Evolutionary conservation across 306 rosid species (phyloP).

Genomic region (Vigna unguiculata): DNA sequence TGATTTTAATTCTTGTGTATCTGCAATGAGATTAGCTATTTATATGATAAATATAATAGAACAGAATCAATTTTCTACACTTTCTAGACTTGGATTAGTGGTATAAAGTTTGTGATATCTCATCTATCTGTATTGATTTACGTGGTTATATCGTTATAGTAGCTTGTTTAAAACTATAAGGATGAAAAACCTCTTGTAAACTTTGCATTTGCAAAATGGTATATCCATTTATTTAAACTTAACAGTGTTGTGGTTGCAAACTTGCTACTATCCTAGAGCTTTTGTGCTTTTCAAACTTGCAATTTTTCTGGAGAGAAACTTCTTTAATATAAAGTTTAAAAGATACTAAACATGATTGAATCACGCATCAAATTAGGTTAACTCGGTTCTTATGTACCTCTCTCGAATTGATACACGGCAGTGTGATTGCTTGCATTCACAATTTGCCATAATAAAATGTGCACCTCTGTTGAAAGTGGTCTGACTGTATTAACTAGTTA

Average conservation of each 20-base stretch:
- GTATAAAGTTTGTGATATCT: not conserved
- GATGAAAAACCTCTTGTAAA: constrained; percentile 6
- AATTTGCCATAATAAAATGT: not conserved
- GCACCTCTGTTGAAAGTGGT: not conserved
- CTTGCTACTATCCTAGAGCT: not conserved
- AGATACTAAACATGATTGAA: not conserved
- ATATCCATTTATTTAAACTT: not conserved
- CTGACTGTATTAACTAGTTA: not conserved
- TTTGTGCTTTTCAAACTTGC: not conserved
- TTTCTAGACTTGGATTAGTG: not conserved
- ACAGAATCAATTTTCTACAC: not conserved
- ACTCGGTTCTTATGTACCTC: not conserved
- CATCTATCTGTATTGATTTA: not conserved
- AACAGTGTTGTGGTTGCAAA: not conserved
- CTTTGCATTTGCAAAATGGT: constrained; percentile 18
- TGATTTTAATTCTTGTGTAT: not conserved
- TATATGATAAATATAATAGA: not conserved
- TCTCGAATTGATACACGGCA: constrained; percentile 13
- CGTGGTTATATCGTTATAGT: not conserved
- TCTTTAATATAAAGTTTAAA: not conserved
- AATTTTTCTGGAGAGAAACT: not conserved
- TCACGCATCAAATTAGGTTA: not conserved
- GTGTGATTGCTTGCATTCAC: constrained; percentile 5
- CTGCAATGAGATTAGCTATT: constrained; percentile 4
- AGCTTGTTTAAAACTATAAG: constrained; percentile 4